Evolutionary conservation across 352 stramenopile genomes (phyloP).

Genomic region (Phytopythium kandeliae): DNA sequence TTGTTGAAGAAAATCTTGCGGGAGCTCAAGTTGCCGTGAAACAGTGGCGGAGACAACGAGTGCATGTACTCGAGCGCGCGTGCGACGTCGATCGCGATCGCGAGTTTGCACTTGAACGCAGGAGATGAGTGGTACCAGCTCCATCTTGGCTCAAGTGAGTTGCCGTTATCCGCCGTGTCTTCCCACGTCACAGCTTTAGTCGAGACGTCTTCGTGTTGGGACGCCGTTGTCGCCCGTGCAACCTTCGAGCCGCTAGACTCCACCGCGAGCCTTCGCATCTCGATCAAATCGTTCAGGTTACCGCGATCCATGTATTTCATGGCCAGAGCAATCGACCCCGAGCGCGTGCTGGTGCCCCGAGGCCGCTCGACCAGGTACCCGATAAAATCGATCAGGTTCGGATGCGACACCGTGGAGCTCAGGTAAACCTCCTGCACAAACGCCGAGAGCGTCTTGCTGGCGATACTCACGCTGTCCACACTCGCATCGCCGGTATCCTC

Average conservation of each 20-base stretch:
- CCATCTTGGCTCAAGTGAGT: slow-evolving; percentile 12
- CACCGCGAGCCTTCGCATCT: slow-evolving; percentile 17
- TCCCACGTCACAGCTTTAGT: slow-evolving; percentile 13
- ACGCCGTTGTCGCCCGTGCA: not conserved
- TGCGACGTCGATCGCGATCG: slow-evolving; percentile 32
- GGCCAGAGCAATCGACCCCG: slow-evolving; percentile 22
- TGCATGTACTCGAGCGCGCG: slow-evolving; percentile 42
- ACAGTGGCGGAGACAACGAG: slow-evolving; percentile 25
- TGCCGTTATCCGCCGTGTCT: slow-evolving; percentile 6
- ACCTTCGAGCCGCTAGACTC: not conserved
- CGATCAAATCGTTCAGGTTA: slow-evolving; percentile 33
- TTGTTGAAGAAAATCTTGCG: slow-evolving; percentile 35
- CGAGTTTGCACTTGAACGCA: slow-evolving; percentile 29
- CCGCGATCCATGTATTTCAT: slow-evolving; percentile 34
- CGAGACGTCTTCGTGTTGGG: not conserved
- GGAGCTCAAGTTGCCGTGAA: slow-evolving; percentile 41
- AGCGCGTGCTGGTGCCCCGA: not conserved
- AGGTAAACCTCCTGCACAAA: slow-evolving; percentile 24
- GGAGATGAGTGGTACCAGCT: slow-evolving; percentile 19
- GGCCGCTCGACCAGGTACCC: slow-evolving; percentile 15
- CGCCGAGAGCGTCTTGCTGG: slow-evolving; percentile 8
- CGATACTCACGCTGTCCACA: not conserved
- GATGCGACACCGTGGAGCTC: slow-evolving; percentile 20
- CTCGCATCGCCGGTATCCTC: not conserved
- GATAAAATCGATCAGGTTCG: slow-evolving; percentile 21